Conservation (phyloP, 495 filamentous ascomycete species). For the Tuber indicum region DNA sequence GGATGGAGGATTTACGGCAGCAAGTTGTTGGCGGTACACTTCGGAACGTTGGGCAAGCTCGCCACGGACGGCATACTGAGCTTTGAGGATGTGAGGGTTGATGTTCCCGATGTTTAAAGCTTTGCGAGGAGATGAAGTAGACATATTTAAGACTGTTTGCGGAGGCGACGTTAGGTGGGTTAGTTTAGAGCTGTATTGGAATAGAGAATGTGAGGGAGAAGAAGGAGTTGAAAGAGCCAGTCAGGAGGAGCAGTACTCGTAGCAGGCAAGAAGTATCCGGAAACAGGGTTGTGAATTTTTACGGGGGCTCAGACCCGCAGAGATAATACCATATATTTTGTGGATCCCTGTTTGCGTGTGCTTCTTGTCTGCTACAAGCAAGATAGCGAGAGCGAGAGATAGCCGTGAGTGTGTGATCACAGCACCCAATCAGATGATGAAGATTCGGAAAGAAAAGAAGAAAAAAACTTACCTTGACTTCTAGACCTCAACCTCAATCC, state of each 20-base stretch:
- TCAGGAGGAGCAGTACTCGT: not conserved
- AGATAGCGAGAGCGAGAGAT: not conserved
- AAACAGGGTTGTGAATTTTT: not conserved
- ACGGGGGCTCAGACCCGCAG: not conserved
- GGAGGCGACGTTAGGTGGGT: not conserved
- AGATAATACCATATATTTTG: too few species aligned
- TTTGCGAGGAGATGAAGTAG: slow-evolving; percentile 49
- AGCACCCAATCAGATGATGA: not conserved
- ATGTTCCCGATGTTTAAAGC: slow-evolving; percentile 80
- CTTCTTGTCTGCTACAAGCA: not conserved
- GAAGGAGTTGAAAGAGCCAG: not conserved
- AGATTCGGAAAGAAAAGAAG: not conserved
- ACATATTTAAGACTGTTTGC: slow-evolving; percentile 45
- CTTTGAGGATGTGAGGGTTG: slow-evolving; percentile 74
- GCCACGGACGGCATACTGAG: slow-evolving; percentile 94
- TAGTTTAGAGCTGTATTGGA: slow-evolving; percentile 10
- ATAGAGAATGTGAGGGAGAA: not conserved
- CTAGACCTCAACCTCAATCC: not conserved
- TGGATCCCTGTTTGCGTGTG: not conserved
- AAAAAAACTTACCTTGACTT: not conserved
- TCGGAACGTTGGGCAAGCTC: slow-evolving; percentile 88
- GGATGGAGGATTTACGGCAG: slow-evolving; percentile 15
- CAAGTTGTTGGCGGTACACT: slow-evolving; percentile 68
- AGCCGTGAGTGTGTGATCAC: not conserved
- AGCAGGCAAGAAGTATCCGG: not conserved